A percentile compares a stretch with the other conserved stretches of the same genome.
These are phyloP conservation scores for Corchorus olitorius DNA, from an alignment of 345 rosid genomes.

Conservation along the genomic window DNA sequence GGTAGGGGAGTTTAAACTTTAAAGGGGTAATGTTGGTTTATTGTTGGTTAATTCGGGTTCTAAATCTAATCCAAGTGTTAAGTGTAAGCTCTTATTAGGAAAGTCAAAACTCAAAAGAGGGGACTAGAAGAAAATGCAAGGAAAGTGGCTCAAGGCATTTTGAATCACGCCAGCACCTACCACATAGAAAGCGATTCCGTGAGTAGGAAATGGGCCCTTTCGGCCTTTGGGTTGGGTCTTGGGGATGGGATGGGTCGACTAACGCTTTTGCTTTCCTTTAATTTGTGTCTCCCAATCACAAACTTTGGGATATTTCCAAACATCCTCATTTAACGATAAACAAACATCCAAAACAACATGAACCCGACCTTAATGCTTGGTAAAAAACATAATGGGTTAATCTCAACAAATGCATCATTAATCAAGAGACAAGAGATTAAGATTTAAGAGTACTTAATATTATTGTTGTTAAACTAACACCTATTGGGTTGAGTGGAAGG, in stretches of 20 bases:
- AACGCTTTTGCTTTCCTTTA: neutral
- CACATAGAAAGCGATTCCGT: neutral
- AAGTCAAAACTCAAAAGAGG: neutral
- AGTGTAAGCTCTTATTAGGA: too few species aligned
- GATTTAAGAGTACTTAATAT: too few species aligned
- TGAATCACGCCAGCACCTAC: neutral
- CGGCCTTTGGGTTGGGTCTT: neutral
- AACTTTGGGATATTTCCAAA: neutral
- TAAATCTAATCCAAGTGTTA: too few species aligned
- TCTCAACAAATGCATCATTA: neutral
- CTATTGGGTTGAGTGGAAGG: too few species aligned
- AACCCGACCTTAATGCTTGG: neutral
- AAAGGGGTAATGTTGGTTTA: neutral
- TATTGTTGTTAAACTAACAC: too few species aligned
- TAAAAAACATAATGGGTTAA: neutral
- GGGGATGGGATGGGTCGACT: slow-evolving; percentile 1
- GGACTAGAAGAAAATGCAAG: too few species aligned
- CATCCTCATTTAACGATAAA: neutral
- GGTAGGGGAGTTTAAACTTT: neutral
- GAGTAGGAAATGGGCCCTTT: neutral
- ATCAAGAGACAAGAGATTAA: too few species aligned
- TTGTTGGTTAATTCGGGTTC: too few species aligned
- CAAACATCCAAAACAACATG: neutral
- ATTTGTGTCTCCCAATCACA: neutral
- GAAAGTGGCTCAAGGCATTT: neutral